A percentile compares a stretch with the other conserved stretches of the same genome.
Evolutionary conservation across 768 basidiomycete species (phyloP).

Genomic region (Calocybe gangraenosa): DNA sequence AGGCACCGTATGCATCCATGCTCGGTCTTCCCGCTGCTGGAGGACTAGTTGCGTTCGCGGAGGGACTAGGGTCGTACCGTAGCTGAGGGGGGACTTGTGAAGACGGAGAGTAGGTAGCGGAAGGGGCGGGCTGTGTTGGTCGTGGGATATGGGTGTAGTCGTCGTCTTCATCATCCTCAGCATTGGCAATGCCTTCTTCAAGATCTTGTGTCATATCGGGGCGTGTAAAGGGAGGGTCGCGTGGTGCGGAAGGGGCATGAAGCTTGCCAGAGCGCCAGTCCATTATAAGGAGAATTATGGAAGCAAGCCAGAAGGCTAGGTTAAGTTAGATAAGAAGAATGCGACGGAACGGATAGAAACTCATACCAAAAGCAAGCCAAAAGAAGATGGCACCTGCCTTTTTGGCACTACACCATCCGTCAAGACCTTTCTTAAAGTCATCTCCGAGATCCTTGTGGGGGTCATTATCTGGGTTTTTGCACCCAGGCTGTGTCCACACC

Average conservation of each 20-base stretch:
- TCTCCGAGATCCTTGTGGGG: conserved; percentile 66
- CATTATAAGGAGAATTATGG: conserved; percentile 59
- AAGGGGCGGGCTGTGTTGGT: conserved; percentile 33
- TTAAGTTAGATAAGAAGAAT: conserved; percentile 3
- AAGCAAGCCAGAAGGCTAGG: conserved; percentile 72
- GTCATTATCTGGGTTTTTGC: conserved; percentile 80
- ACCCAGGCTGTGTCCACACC: conserved; percentile 86
- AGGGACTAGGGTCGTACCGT: conserved; percentile 9
- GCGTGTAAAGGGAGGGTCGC: conserved; percentile 79
- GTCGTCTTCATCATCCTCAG: conserved; percentile 51
- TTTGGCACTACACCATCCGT: conserved; percentile 89
- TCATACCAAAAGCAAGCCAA: conserved; percentile 78
- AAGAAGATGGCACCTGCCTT: conserved; percentile 88
- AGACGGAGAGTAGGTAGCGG: conserved; percentile 26
- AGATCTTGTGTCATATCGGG: conserved; percentile 46
- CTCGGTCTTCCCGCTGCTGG: conserved; percentile 49
- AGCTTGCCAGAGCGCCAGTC: conserved; percentile 75
- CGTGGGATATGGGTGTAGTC: conserved; percentile 48
- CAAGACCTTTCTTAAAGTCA: conserved; percentile 62
- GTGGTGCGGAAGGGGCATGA: conserved; percentile 43
- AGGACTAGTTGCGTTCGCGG: neutral
- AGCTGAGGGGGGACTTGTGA: conserved; percentile 23
- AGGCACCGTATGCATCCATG: conserved; percentile 88
- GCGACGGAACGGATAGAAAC: neutral
- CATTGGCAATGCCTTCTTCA: conserved; percentile 33